Evolutionary conservation across 345 rosid genomes (phyloP), one percentile per base, ranked within the genome.

Genomic region (Pelargonium nanum): DNA sequence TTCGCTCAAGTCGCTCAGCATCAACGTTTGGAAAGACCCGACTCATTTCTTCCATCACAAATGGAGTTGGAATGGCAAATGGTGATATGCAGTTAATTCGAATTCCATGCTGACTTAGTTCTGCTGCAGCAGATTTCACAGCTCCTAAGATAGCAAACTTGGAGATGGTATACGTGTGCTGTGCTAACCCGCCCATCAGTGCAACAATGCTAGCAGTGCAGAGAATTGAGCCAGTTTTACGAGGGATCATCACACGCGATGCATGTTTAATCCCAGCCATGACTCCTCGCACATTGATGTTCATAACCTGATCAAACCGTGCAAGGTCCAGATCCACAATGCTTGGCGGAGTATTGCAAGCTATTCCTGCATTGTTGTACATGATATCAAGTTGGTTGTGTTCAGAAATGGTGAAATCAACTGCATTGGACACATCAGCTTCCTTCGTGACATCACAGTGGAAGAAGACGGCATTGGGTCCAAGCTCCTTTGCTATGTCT

Each of bases 1-100:
- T 75, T 51, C 75, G 61, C 65, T 57, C 32, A 3, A 86, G 58
- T 26, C 62, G 63, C 0, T 65, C 50, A 5, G 70, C 75, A 34
- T 77, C 81, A 8, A 77, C 66, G 1, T 81, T 81, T 0, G 80
- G 74, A 52, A 71, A 88, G 7, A 65, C 32, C 65, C 19, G 65
- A 5, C 74, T 64, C 87, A 86, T 40, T 69, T 86, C 98, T 0
- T 79, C 68, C 77, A 86, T 45, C 67, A 74, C 83, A 6, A 92
- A 71, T 0, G 77, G 56, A 28, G 93, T 92, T 57, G 96, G 84
- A 60, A 86, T 76, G 3, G 80, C 96, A 13, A 78, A 86, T 1
- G 96, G 96, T 0, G 98, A 88, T 50, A 92, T 77, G 85, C 87
- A 76, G 61, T 92, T 92, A 59, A 92, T 72, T 9, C 98, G 62